Evolutionary conservation across 2,329 filamentous ascomycete species (phyloP).

Genomic region (Ophiognomonia clavigignenti-juglandacearum): DNA sequence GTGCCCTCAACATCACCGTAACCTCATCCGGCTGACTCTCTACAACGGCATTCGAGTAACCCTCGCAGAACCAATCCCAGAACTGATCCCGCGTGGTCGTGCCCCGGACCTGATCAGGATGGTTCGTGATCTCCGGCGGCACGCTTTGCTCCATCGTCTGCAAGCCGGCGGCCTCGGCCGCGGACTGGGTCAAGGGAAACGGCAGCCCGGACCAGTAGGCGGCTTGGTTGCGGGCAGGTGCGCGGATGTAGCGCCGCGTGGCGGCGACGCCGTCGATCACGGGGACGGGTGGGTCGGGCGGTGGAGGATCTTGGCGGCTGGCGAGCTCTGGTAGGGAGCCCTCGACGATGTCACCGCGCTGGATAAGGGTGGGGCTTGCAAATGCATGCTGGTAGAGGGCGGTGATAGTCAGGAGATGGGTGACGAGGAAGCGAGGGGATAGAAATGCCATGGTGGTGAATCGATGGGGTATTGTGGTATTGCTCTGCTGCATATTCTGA

Average conservation of each 20-base stretch:
- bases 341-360: too few relatives aligned
- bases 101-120: background rate
- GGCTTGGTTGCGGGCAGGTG: background rate
- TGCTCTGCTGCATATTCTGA: too few relatives aligned
- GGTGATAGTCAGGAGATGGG: too few relatives aligned
- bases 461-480: too few relatives aligned
- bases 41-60: background rate
- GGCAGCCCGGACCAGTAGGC: background rate
- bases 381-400: too few relatives aligned
- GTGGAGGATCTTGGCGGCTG: background rate
- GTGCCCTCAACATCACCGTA: background rate
- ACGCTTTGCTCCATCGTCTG: background rate
- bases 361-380: too few relatives aligned
- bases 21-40: background rate
- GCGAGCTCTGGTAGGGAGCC: too few relatives aligned
- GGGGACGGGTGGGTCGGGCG: background rate
- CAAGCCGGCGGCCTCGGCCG: background rate
- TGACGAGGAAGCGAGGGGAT: too few relatives aligned
- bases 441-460: too few relatives aligned
- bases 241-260: background rate
- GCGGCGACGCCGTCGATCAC: background rate
- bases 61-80: background rate
- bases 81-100: background rate
- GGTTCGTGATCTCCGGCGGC: background rate
- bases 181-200: background rate